Base-by-base conservation (phyloP, 495 filamentous ascomycete genomes). In the Tirmania nivea region DNA sequence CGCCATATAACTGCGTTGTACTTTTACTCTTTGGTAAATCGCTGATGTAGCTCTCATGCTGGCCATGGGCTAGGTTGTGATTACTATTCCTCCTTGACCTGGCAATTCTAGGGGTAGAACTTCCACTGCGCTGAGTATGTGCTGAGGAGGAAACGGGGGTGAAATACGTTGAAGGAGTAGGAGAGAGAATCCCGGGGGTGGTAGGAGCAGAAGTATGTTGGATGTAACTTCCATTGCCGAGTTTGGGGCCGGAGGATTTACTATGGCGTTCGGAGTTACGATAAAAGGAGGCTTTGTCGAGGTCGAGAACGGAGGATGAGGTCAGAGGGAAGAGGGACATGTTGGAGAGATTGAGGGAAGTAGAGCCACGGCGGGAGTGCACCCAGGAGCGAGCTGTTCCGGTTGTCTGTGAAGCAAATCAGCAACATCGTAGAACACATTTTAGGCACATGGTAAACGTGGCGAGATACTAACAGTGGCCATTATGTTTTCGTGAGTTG, bases 151-250 rank as follows among this genome's bases (percentile, higher is more conserved):
- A 45, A 14, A 45, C 3, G 2, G 55, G 52, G 48, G 36, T 56
- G 51, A 56, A 55, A 50, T 48, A 36, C 21, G 50, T n/a, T 54
- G 57, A 60, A 63, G 14, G 70, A 69, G 14, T 54, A 50, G 16
- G 48, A 51, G 71, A 69, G 39, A 78, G 69, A 17, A 78, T 73
- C 36, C 73, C 68, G 3, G 76, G 76, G 3, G 76, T 78, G 8
- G 76, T 71, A 14, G 75, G 74, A 1, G 74, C 75, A 19, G 39
- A 45, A 4, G 1, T 19, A 19, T 19, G 14, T 19, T 45, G 36
- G 72, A 75, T 45, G 39, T 45, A 45, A 45, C 39, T 45, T 4
- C 14, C 17, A 19, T 19, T 45, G 14, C 39, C 3, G 39, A 14
- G 39, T 14, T 19, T 45, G 39, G 12, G 39, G 39, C 17, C 17